Evolutionary conservation across 257 asterid genomes (phyloP).

Genomic region (Nicotiana tabacum): DNA sequence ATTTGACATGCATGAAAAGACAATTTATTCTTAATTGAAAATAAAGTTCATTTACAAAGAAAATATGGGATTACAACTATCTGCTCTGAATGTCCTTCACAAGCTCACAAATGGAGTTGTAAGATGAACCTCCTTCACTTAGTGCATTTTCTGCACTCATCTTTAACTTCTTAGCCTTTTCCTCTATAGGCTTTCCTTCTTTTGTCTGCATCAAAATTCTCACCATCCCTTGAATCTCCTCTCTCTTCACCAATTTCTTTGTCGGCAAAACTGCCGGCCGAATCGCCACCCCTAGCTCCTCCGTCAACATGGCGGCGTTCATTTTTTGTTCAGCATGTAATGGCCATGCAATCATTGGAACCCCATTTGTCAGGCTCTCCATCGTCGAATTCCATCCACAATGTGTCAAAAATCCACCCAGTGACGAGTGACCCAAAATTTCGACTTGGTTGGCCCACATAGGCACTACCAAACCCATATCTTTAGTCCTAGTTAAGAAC

Average conservation of each 20-base stretch:
- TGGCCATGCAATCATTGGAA: background rate
- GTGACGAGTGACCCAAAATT: background rate
- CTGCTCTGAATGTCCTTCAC: background rate
- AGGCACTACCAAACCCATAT: background rate
- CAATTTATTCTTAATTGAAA: background rate
- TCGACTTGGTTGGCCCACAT: background rate
- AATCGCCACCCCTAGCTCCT: background rate
- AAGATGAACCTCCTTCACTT: conserved; percentile 13
- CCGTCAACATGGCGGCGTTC: background rate
- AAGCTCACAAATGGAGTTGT: conserved; percentile 12
- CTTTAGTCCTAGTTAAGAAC: background rate
- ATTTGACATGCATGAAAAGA: background rate
- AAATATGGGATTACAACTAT: background rate
- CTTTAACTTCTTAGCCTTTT: background rate
- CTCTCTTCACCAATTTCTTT: background rate
- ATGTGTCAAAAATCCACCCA: background rate
- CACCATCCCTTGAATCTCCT: background rate
- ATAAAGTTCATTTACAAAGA: background rate
- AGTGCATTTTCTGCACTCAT: background rate
- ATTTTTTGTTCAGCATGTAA: background rate
- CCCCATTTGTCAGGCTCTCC: background rate
- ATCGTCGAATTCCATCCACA: background rate
- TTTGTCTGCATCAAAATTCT: background rate
- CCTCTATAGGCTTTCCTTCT: conserved; percentile 2
- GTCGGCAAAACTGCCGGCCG: background rate